Base-by-base conservation (phyloP, 768 basidiomycete genomes). In the Rhodotorula sphaerocarpa region DNA sequence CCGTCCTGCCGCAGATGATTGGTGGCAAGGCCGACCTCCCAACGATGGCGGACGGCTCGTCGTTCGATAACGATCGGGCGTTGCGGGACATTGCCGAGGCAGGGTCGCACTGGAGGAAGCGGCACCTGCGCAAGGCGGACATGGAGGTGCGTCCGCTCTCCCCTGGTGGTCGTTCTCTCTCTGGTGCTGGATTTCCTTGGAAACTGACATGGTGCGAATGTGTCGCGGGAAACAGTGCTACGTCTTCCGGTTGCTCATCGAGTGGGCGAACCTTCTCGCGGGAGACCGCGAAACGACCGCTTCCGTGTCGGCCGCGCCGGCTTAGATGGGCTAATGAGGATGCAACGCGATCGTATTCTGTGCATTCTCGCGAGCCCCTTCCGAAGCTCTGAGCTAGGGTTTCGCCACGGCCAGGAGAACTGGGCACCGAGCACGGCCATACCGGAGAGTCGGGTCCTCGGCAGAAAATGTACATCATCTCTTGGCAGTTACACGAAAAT, bases 51-150 rank as follows among this genome's bases (percentile, higher is more conserved):
- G 67, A 70, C 31, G 71, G 72, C 5, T 33, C 44, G n/a, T 43
- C 63, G 43, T 73, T 73, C 48, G 45, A 67, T 30, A 50, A 63
- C 3, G 71, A 73, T 47, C 53, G 34, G 42, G 68, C 66, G n/a
- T 30, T 70, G 55, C 79, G 84, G 43, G 81, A 87, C 69, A 93
- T 97, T 43, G 92, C 93, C 0, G 78, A 84, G 46, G 89, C 90
- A 3, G 92, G 93, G n/a, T 85, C 90, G 72, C 82, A 87, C 61
- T 97, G 93, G 93, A 90, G 87, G 75, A 81, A 82, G 70, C 86
- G 83, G 1, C 80, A 89, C 25, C 89, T 88, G 31, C 77, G 93
- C 53, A 83, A 81, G 58, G 79, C 85, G 58, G 93, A 96, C 77
- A 90, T 95, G 87, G 89, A 96, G 82, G 86, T 63, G 44, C 77